A percentile compares a stretch with the other conserved stretches of the same genome.
phyloP scores from a whole-genome alignment of 2,329 filamentous ascomycete genomes.

The Aspergillus carbonarius region DNA sequence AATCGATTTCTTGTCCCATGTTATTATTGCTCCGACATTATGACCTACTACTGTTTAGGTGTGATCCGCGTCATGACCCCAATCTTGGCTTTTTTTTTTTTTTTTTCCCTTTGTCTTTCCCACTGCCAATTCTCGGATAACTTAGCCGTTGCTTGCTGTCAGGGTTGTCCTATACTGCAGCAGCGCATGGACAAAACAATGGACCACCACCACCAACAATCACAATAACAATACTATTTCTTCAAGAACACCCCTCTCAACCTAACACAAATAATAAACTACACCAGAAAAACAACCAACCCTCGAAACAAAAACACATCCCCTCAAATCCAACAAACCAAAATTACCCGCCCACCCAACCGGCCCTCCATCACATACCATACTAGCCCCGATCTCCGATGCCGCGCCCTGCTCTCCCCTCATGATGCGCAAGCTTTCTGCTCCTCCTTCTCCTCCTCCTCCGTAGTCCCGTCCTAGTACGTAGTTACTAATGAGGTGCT shows the following conservation, averaged over 20 bases:
- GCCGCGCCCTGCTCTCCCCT: not conserved
- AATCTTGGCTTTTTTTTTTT: not conserved
- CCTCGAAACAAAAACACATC: not conserved
- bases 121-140: not conserved
- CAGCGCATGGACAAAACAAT: not conserved
- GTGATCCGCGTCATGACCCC: not conserved
- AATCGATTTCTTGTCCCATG: too few species aligned
- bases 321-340: not conserved
- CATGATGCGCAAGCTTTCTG: not conserved
- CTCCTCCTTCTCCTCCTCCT: too few species aligned
- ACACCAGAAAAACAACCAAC: too few species aligned
- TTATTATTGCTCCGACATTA: too few species aligned
- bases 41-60: not conserved
- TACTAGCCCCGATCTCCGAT: not conserved
- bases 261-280: not conserved
- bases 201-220: not conserved
- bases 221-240: not conserved
- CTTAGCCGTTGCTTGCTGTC: constrained; percentile 6
- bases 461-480: too few species aligned
- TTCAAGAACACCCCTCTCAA: not conserved
- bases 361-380: not conserved
- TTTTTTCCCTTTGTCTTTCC: too few species aligned
- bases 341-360: not conserved
- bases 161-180: not conserved
- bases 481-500: not conserved